Percentiles rank a stretch among this genome's conserved stretches.
phyloP scores from a whole-genome alignment of 306 rosid genomes.

The Nissolia schottii region DNA sequence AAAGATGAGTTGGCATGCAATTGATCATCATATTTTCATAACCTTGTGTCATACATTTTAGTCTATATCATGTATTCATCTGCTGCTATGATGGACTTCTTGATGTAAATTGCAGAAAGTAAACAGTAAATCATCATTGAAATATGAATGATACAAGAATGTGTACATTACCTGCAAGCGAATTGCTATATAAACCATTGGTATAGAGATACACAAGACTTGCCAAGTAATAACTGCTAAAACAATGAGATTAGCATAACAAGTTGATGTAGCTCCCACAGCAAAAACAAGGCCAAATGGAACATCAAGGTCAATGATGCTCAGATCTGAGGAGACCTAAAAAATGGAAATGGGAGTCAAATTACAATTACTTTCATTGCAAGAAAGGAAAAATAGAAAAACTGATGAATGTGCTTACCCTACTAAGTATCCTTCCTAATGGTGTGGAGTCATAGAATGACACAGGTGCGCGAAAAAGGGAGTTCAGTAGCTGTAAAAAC shows the following conservation, averaged over 20 bases:
- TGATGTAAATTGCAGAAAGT: background rate
- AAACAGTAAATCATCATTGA: background rate
- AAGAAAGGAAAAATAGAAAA: background rate
- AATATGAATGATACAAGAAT: background rate
- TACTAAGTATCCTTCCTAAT: slow-evolving; percentile 47
- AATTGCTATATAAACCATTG: slow-evolving; percentile 33
- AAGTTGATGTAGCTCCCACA: slow-evolving; percentile 1
- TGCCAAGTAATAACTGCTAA: slow-evolving; percentile 44
- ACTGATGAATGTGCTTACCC: slow-evolving; percentile 28
- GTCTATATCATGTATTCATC: background rate
- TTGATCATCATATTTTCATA: background rate
- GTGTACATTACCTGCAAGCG: slow-evolving; percentile 37
- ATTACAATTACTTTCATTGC: slow-evolving; percentile 5
- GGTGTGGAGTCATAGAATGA: slow-evolving; percentile 55
- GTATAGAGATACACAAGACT: slow-evolving; percentile 34
- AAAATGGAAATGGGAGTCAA: background rate
- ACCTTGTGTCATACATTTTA: too few relatives aligned
- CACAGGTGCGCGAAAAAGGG: slow-evolving; percentile 48
- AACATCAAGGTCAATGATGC: slow-evolving; percentile 44
- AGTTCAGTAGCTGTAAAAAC: slow-evolving; percentile 33
- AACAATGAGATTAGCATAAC: slow-evolving; percentile 26
- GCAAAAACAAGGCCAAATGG: slow-evolving; percentile 25
- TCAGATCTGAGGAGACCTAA: slow-evolving; percentile 49
- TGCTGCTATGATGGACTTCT: background rate
- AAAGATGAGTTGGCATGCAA: background rate